Conservation (phyloP, 495 filamentous ascomycete genomes). For the Hypoxylon crocopeplum region DNA sequence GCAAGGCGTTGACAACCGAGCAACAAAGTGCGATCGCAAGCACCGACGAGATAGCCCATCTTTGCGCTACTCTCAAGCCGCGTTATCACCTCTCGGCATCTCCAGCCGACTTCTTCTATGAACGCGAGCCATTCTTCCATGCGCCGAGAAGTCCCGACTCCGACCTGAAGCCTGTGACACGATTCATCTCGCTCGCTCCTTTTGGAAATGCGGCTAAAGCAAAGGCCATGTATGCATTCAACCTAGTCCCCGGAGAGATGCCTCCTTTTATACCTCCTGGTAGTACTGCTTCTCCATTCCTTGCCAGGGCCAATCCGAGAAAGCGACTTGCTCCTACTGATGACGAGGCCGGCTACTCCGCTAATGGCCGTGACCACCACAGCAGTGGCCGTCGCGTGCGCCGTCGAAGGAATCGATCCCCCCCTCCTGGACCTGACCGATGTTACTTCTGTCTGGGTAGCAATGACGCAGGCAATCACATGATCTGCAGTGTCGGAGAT, state of each 20-base stretch:
- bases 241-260: slow-evolving; percentile 66
- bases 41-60: slow-evolving; percentile 67
- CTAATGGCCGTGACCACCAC: slow-evolving; percentile 65
- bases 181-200: slow-evolving; percentile 86
- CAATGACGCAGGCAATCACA: slow-evolving; percentile 79
- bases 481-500: slow-evolving; percentile 84
- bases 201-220: slow-evolving; percentile 75
- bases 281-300: slow-evolving; percentile 74
- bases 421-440: slow-evolving; percentile 72
- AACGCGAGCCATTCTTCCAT: slow-evolving; percentile 93
- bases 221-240: slow-evolving; percentile 92
- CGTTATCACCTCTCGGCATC: slow-evolving; percentile 86
- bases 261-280: slow-evolving; percentile 65
- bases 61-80: slow-evolving; percentile 78
- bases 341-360: too few relatives aligned
- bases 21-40: slow-evolving; percentile 48
- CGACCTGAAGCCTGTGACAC: slow-evolving; percentile 68
- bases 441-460: slow-evolving; percentile 98
- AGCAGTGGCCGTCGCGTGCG: slow-evolving; percentile 63
- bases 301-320: slow-evolving; percentile 43
- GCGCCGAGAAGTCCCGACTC: slow-evolving; percentile 35
- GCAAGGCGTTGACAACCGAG: slow-evolving; percentile 55
- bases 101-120: slow-evolving; percentile 69
- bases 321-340: slow-evolving; percentile 70
- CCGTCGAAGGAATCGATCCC: slow-evolving; percentile 49